A percentile compares a stretch with the other conserved stretches of the same genome.
Conservation (phyloP, 2,329 filamentous ascomycete species). For the Tolypocladium pustulatum region DNA sequence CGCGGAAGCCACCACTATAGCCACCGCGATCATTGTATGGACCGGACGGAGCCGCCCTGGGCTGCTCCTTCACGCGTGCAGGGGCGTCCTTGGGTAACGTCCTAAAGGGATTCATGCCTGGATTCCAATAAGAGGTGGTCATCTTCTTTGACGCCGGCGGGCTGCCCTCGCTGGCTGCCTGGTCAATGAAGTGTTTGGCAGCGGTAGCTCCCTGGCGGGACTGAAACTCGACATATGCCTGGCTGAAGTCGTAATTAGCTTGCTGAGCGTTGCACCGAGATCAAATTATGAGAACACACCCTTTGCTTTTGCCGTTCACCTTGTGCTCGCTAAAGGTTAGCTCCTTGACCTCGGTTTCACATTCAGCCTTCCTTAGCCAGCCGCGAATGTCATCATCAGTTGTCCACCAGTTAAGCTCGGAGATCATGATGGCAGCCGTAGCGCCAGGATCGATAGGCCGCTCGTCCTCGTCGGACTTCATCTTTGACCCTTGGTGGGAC, state of each 20-base stretch:
- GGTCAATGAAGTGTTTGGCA: slow-evolving; percentile 71
- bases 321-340: slow-evolving; percentile 98
- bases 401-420: slow-evolving; percentile 93
- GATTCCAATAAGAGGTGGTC: slow-evolving; percentile 63
- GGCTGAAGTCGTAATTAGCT: slow-evolving; percentile 25
- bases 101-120: slow-evolving; percentile 76
- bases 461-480: slow-evolving; percentile 50
- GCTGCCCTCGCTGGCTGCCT: slow-evolving; percentile 39
- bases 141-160: slow-evolving; percentile 57
- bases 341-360: slow-evolving; percentile 78
- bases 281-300: slow-evolving; percentile 43
- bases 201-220: slow-evolving; percentile 79
- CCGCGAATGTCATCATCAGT: slow-evolving; percentile 90
- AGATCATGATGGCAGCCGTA: slow-evolving; percentile 68
- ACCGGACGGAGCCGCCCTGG: slow-evolving; percentile 41
- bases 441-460: slow-evolving; percentile 48
- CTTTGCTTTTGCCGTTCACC: slow-evolving; percentile 97
- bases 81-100: slow-evolving; percentile 85
- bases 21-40: slow-evolving; percentile 35
- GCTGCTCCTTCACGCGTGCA: slow-evolving; percentile 45
- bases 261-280: neutral
- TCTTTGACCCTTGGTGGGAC: slow-evolving; percentile 42
- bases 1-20: slow-evolving; percentile 40
- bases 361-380: slow-evolving; percentile 70
- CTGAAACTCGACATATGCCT: slow-evolving; percentile 77